Evolutionary conservation across 129 eudicot species (phyloP).

Genomic region (Flaveria bidentis): DNA sequence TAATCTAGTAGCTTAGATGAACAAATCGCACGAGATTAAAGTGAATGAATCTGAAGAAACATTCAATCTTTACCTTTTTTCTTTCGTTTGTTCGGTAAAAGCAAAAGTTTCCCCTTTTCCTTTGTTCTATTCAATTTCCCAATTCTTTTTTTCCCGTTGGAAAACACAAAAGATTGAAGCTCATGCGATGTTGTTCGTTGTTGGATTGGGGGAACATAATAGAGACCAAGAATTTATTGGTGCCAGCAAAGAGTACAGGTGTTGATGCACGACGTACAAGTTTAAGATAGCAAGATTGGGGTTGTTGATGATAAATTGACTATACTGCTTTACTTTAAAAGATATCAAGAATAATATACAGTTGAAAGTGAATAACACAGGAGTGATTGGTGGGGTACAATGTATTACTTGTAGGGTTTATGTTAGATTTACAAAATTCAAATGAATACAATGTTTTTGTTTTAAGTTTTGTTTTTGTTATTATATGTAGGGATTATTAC

Average conservation of each 20-base stretch:
- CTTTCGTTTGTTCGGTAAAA: slow-evolving; percentile 50
- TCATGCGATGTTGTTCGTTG: slow-evolving; percentile 45
- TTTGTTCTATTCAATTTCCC: slow-evolving; percentile 34
- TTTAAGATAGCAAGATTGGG: slow-evolving; percentile 14
- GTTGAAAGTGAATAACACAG: slow-evolving; percentile 20
- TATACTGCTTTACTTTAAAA: slow-evolving; percentile 28
- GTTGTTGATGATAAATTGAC: slow-evolving; percentile 27
- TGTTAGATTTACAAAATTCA: neutral
- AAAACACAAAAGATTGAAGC: slow-evolving; percentile 62
- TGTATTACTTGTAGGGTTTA: neutral
- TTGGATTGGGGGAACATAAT: slow-evolving; percentile 45
- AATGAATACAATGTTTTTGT: neutral
- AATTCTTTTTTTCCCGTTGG: slow-evolving; percentile 49
- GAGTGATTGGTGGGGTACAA: slow-evolving; percentile 37
- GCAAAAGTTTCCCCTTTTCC: slow-evolving; percentile 44
- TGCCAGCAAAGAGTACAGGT: slow-evolving; percentile 39
- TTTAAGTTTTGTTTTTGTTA: too few species aligned
- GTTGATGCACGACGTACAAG: slow-evolving; percentile 17
- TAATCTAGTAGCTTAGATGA: slow-evolving; percentile 34
- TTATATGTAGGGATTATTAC: too few species aligned
- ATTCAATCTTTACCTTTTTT: slow-evolving; percentile 45
- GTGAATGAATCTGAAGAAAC: slow-evolving; percentile 45
- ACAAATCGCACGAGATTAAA: slow-evolving; percentile 46
- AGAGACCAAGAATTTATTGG: slow-evolving; percentile 35
- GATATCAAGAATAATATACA: slow-evolving; percentile 20